These are phyloP conservation scores for Penicillium subrubescens DNA, from an alignment of 495 filamentous ascomycete species.

Conservation along the genomic window DNA sequence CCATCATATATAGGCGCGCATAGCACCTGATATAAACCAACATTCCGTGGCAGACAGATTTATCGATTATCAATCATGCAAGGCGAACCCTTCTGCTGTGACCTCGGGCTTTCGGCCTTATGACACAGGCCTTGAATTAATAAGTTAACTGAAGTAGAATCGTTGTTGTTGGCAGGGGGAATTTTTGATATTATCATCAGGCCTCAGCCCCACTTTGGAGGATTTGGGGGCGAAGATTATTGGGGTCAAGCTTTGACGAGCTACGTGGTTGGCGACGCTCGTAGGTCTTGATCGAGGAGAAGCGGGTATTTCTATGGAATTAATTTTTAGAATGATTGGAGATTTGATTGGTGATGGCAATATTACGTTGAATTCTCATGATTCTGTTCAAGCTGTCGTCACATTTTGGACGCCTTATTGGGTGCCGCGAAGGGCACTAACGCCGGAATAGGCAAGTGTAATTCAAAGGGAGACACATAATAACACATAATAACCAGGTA, in stretches of 20 bases:
- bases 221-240: not conserved
- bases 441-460: not conserved
- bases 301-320: not conserved
- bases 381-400: not conserved
- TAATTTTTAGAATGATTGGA: not conserved
- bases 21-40: not conserved
- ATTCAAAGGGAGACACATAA: not conserved
- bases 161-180: not conserved
- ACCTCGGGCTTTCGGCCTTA: slow-evolving; percentile 2
- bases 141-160: not conserved
- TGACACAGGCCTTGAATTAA: not conserved
- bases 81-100: not conserved
- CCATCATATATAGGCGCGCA: not conserved
- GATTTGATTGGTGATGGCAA: not conserved
- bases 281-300: not conserved
- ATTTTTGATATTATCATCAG: slow-evolving; percentile 1
- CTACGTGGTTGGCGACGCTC: not conserved
- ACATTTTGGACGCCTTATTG: not conserved
- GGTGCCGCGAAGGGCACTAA: not conserved
- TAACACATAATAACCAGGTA: too few species aligned
- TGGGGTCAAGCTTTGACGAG: not conserved
- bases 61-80: not conserved
- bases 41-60: not conserved
- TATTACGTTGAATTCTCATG: not conserved
- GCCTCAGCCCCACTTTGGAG: not conserved